Conservation (phyloP, 2,329 filamentous ascomycete species). For the Fusarium metavorans region DNA sequence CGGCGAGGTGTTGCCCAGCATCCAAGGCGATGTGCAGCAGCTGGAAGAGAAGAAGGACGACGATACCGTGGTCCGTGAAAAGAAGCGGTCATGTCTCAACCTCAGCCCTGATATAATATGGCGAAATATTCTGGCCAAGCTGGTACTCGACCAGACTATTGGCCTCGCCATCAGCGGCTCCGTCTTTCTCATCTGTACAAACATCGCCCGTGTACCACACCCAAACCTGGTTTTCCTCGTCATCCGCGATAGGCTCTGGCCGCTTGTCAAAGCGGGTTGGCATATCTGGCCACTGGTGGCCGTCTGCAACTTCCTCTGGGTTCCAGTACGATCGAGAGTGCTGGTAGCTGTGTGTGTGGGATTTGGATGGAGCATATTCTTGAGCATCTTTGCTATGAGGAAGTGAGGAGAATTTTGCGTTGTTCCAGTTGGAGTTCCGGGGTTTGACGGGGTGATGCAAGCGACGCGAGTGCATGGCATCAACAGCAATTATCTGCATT, state of each 20-base stretch:
- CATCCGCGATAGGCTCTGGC: conserved; percentile 44
- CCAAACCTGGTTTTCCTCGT: conserved; percentile 42
- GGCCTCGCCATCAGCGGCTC: conserved; percentile 50
- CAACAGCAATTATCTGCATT: conserved; percentile 13
- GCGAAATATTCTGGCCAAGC: conserved; percentile 50
- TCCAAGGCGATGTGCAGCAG: conserved; percentile 29
- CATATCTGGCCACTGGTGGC: conserved; percentile 53
- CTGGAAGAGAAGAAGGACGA: conserved; percentile 42
- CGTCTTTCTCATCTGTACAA: conserved; percentile 52
- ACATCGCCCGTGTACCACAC: conserved; percentile 47
- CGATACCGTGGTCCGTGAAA: conserved; percentile 10
- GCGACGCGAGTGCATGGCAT: neutral
- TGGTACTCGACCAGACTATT: conserved; percentile 53
- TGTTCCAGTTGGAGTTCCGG: conserved; percentile 8
- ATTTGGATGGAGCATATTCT: conserved; percentile 53
- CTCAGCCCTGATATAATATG: conserved; percentile 48
- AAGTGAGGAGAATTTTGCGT: conserved; percentile 9
- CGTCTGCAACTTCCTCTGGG: conserved; percentile 52
- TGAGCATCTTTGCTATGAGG: conserved; percentile 50
- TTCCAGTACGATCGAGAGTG: conserved; percentile 51
- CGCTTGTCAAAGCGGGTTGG: conserved; percentile 51
- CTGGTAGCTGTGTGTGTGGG: conserved; percentile 52
- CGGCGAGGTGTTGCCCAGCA: conserved; percentile 36
- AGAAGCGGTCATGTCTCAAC: conserved; percentile 26
- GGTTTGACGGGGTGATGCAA: neutral